Evolutionary conservation across 108 stramenopile genomes (phyloP).

Genomic region (Bacterosira constricta): DNA sequence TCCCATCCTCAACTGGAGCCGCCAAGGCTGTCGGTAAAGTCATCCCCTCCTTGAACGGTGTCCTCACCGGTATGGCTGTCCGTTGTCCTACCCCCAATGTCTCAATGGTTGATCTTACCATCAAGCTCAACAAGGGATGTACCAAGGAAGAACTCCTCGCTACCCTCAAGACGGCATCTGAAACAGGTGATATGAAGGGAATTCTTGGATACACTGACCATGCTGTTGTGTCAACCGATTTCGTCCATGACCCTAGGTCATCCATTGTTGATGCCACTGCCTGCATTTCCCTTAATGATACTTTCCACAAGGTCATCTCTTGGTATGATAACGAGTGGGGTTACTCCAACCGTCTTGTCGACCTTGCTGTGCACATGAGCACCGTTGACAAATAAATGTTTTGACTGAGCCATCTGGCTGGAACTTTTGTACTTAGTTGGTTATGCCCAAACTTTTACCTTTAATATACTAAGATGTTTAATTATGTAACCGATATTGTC

Average conservation of each 20-base stretch:
- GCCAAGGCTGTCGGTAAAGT: conserved; percentile 98
- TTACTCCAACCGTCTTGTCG: conserved; percentile 95
- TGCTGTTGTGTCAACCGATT: conserved; percentile 93
- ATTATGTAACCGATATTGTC: too few species aligned
- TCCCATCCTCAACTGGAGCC: conserved; percentile 93
- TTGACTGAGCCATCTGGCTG: too few species aligned
- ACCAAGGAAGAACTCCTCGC: conserved; percentile 88
- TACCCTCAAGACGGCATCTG: conserved; percentile 92
- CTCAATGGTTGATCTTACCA: conserved; percentile 95
- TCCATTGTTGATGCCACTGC: conserved; percentile 93
- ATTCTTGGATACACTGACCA: conserved; percentile 96
- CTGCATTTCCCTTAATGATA: conserved; percentile 90
- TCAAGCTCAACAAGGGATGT: conserved; percentile 88
- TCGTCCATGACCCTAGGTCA: conserved; percentile 83
- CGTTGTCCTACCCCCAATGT: conserved; percentile 93
- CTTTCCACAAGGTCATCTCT: conserved; percentile 98
- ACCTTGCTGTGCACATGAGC: conserved; percentile 87
- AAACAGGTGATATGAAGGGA: conserved; percentile 91
- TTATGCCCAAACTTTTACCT: too few species aligned
- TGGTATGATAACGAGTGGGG: conserved; percentile 98
- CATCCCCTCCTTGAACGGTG: conserved; percentile 95
- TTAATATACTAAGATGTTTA: too few species aligned
- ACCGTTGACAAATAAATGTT: conserved; percentile 43
- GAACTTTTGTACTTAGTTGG: too few species aligned
- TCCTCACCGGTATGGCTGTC: conserved; percentile 94